These are phyloP conservation scores for Leccinum arenicola DNA, from an alignment of 768 basidiomycete genomes.

Conservation along the genomic window DNA sequence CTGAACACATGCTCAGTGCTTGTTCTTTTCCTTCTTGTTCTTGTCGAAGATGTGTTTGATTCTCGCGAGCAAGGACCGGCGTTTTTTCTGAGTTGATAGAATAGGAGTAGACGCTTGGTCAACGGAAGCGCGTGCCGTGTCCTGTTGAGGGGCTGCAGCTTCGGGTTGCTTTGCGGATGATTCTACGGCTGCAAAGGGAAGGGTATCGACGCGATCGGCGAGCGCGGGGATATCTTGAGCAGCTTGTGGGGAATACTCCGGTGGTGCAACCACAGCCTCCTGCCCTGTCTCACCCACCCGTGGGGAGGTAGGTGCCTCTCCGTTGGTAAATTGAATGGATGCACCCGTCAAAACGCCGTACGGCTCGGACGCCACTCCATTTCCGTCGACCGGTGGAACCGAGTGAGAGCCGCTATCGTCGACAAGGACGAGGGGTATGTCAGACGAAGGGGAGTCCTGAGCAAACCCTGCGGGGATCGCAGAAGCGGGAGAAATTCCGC, in stretches of 20 bases:
- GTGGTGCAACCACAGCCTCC: neutral
- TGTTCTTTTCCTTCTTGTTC: slow-evolving; percentile 32
- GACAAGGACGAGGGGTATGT: slow-evolving; percentile 33
- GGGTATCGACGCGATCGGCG: neutral
- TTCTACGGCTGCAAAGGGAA: neutral
- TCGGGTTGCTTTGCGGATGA: neutral
- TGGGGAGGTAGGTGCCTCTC: neutral
- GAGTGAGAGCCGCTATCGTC: slow-evolving; percentile 31
- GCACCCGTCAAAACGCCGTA: slow-evolving; percentile 21
- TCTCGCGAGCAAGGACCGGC: slow-evolving; percentile 51
- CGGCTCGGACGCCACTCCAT: slow-evolving; percentile 6
- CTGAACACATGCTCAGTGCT: neutral
- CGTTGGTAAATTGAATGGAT: slow-evolving; percentile 7
- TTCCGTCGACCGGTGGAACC: slow-evolving; percentile 10
- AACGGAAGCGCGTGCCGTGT: slow-evolving; percentile 1
- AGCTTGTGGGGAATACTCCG: neutral
- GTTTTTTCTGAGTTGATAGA: slow-evolving; percentile 46
- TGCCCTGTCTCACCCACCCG: slow-evolving; percentile 1
- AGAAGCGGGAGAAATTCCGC: slow-evolving; percentile 5
- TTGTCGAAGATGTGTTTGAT: slow-evolving; percentile 52
- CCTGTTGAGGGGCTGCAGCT: neutral
- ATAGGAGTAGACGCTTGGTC: slow-evolving; percentile 11
- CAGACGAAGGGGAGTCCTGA: slow-evolving; percentile 9
- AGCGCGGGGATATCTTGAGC: neutral
- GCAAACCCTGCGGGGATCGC: neutral